These are phyloP conservation scores for Metschnikowia proteae DNA, from an alignment of 805 yeast species.

Conservation along the genomic window DNA sequence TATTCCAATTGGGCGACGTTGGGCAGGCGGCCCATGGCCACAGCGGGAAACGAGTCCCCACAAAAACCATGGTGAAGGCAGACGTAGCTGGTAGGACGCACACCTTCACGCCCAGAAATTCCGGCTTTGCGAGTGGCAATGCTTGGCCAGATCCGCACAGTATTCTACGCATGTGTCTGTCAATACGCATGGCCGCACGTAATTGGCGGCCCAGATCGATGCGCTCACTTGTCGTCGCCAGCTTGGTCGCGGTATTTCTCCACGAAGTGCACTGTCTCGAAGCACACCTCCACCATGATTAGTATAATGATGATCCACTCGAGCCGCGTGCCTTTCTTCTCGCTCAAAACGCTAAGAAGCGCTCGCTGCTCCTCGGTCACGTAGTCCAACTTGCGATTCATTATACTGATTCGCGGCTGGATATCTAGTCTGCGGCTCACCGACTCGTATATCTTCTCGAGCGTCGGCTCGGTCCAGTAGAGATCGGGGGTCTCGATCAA, in stretches of 20 bases:
- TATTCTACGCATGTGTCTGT: background rate
- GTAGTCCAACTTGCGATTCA: constrained; percentile 84
- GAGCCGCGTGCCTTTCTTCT: constrained; percentile 67
- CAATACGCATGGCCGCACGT: background rate
- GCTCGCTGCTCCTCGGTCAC: constrained; percentile 86
- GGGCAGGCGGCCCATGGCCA: too few relatives aligned
- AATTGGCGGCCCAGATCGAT: background rate
- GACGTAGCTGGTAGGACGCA: too few relatives aligned
- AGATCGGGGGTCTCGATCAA: constrained; percentile 88
- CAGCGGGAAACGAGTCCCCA: too few relatives aligned
- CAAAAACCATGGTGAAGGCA: too few relatives aligned
- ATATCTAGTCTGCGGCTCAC: constrained; percentile 74
- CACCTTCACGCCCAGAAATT: too few relatives aligned
- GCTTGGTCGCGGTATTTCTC: constrained; percentile 38
- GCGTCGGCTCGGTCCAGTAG: constrained; percentile 87
- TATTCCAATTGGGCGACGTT: too few relatives aligned
- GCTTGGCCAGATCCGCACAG: background rate
- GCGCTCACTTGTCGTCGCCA: background rate
- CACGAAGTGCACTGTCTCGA: constrained; percentile 73
- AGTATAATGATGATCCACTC: constrained; percentile 87
- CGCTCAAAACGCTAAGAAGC: constrained; percentile 67
- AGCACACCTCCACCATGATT: constrained; percentile 80
- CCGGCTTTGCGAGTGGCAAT: background rate
- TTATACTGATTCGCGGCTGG: constrained; percentile 67
- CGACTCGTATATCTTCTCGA: constrained; percentile 70